These are phyloP conservation scores for Byssochlamys sp. DNA, from an alignment of 2,329 filamentous ascomycete genomes.

Conservation along the genomic window DNA sequence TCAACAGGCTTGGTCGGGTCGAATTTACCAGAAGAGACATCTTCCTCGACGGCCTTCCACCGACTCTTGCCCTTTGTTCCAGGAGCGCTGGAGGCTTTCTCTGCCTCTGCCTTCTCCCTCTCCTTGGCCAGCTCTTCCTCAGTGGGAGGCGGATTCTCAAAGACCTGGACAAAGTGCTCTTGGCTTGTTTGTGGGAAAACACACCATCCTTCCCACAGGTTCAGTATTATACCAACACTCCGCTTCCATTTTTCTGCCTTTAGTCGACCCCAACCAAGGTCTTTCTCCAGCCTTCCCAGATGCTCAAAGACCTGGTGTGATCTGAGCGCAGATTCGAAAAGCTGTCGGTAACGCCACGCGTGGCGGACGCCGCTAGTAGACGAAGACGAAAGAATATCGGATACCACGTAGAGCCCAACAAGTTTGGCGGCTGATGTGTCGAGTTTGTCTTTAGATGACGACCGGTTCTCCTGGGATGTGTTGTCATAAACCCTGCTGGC, in stretches of 20 bases:
- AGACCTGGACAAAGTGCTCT: constrained; percentile 59
- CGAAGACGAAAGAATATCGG: constrained; percentile 71
- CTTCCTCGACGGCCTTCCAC: constrained; percentile 40
- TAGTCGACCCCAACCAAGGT: constrained; percentile 67
- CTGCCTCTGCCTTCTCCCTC: constrained; percentile 33
- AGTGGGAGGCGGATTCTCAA: constrained; percentile 59
- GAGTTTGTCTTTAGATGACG: constrained; percentile 34
- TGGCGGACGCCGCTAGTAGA: constrained; percentile 67
- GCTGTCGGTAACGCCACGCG: constrained; percentile 74
- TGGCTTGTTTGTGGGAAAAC: constrained; percentile 66
- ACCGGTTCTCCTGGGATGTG: constrained; percentile 26
- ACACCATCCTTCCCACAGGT: constrained; percentile 57
- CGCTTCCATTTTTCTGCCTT: constrained; percentile 78
- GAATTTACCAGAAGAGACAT: constrained; percentile 22
- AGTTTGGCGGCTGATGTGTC: constrained; percentile 67
- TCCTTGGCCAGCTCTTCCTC: constrained; percentile 36
- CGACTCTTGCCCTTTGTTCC: constrained; percentile 34
- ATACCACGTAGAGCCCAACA: constrained; percentile 70
- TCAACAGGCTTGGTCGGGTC: constrained; percentile 17
- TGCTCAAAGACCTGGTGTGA: constrained; percentile 62
- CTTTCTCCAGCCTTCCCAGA: constrained; percentile 63
- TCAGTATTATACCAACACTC: constrained; percentile 59
- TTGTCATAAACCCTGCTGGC: constrained; percentile 21
- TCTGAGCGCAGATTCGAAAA: constrained; percentile 66
- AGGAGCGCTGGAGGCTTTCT: constrained; percentile 26